Evolutionary conservation across 331 rosid species (phyloP).

Genomic region (Spiraea crenata): DNA sequence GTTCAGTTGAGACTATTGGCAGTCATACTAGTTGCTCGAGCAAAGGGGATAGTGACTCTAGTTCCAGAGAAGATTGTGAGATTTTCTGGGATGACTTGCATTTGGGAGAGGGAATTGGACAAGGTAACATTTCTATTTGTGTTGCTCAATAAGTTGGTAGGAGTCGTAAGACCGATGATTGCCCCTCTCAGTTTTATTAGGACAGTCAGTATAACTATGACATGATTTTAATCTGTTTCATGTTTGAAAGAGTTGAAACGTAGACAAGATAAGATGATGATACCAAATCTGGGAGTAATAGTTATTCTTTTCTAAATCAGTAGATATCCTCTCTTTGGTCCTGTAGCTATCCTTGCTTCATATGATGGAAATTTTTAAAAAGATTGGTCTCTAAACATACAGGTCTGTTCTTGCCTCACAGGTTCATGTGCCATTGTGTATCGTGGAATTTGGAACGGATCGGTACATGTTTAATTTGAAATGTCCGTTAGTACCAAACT

Average conservation of each 20-base stretch:
- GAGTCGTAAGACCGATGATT: background rate
- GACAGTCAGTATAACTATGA: background rate
- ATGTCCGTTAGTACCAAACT: conserved; percentile 5
- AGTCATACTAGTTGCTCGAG: conserved; percentile 46
- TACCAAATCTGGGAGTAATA: background rate
- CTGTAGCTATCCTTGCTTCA: background rate
- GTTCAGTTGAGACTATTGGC: conserved; percentile 32
- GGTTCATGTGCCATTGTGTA: conserved; percentile 68
- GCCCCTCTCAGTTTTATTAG: background rate
- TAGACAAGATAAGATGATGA: background rate
- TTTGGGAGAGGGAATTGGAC: conserved; percentile 68
- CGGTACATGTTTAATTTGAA: conserved; percentile 37
- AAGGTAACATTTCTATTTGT: conserved; percentile 36
- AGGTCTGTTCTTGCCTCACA: conserved; percentile 26
- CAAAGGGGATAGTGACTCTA: conserved; percentile 50
- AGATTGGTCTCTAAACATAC: background rate
- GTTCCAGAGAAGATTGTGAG: conserved; percentile 41
- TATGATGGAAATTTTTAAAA: background rate
- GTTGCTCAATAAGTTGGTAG: background rate
- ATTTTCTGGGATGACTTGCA: conserved; percentile 67
- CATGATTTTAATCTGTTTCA: background rate
- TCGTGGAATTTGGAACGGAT: conserved; percentile 81
- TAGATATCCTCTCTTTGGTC: background rate
- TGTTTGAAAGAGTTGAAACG: background rate
- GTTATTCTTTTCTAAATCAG: too few relatives aligned